These are phyloP conservation scores for Didymella glomerata DNA, from an alignment of 2,329 filamentous ascomycete genomes.

Conservation along the genomic window DNA sequence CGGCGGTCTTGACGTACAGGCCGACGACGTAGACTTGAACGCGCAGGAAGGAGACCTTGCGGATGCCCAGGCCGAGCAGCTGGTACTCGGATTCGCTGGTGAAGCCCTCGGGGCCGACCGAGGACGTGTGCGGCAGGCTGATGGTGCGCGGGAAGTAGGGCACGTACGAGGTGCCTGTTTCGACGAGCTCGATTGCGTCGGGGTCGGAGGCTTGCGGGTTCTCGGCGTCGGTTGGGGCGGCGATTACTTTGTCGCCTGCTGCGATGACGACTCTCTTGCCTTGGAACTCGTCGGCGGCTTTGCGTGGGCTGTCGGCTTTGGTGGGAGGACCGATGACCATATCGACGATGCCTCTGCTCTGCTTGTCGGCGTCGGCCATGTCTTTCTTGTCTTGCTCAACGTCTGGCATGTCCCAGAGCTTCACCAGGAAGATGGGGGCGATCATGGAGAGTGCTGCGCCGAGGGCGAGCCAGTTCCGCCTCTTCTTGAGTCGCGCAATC, in stretches of 20 bases:
- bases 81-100: slow-evolving; percentile 72
- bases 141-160: slow-evolving; percentile 80
- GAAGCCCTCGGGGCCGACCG: slow-evolving; percentile 28
- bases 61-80: slow-evolving; percentile 84
- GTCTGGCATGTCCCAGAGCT: slow-evolving; percentile 45
- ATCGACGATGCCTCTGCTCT: slow-evolving; percentile 37
- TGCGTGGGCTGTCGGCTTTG: slow-evolving; percentile 41
- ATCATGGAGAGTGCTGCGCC: slow-evolving; percentile 50
- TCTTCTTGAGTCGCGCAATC: slow-evolving; percentile 36
- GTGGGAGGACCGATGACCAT: slow-evolving; percentile 38
- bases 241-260: slow-evolving; percentile 67
- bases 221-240: slow-evolving; percentile 48
- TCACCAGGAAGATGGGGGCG: slow-evolving; percentile 47
- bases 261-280: slow-evolving; percentile 67
- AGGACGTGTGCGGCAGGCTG: slow-evolving; percentile 62
- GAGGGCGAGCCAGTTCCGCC: slow-evolving; percentile 46
- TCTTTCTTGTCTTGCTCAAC: slow-evolving; percentile 29
- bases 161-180: slow-evolving; percentile 82
- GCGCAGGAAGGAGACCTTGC: slow-evolving; percentile 86
- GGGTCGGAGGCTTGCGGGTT: slow-evolving; percentile 45
- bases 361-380: slow-evolving; percentile 23
- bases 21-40: slow-evolving; percentile 97
- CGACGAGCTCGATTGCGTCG: slow-evolving; percentile 75
- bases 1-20: slow-evolving; percentile 84
- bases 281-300: slow-evolving; percentile 55